These are phyloP conservation scores for Lachancea fermentati DNA, from an alignment of 805 yeast species.

Conservation along the genomic window DNA sequence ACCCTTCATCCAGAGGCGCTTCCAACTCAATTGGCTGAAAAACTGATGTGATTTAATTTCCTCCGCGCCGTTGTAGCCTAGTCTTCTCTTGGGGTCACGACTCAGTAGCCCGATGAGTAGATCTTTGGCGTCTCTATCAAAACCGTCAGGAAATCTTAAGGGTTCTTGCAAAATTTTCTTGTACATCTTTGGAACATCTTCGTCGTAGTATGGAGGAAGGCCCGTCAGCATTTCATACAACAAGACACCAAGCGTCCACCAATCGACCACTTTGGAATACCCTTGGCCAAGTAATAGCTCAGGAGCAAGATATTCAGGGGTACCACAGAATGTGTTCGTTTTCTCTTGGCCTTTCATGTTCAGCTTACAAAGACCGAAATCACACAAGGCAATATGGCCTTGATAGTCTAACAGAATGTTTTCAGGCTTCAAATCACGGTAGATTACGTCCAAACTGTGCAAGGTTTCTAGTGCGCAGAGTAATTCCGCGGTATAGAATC, in stretches of 20 bases:
- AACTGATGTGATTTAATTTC: slow-evolving; percentile 82
- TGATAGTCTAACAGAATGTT: slow-evolving; percentile 91
- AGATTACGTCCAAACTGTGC: slow-evolving; percentile 87
- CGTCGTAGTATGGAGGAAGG: slow-evolving; percentile 95
- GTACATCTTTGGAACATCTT: slow-evolving; percentile 89
- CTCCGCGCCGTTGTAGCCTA: slow-evolving; percentile 74
- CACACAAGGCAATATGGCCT: slow-evolving; percentile 97
- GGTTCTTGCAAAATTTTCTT: slow-evolving; percentile 88
- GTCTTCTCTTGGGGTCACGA: slow-evolving; percentile 77
- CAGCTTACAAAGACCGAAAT: slow-evolving; percentile 92
- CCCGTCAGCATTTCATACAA: slow-evolving; percentile 96
- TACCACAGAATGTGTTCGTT: slow-evolving; percentile 92
- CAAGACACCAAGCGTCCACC: slow-evolving; percentile 97
- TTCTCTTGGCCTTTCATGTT: slow-evolving; percentile 89
- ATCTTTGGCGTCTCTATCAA: slow-evolving; percentile 82
- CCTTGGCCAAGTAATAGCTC: slow-evolving; percentile 89
- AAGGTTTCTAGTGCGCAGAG: slow-evolving; percentile 88
- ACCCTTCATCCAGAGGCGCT: slow-evolving; percentile 70
- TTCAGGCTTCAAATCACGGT: slow-evolving; percentile 94
- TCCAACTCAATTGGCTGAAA: slow-evolving; percentile 88
- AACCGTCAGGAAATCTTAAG: slow-evolving; percentile 77
- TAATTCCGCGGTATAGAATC: slow-evolving; percentile 92
- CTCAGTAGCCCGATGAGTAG: slow-evolving; percentile 67
- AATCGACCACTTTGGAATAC: slow-evolving; percentile 91
- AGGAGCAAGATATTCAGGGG: slow-evolving; percentile 96